A percentile compares a stretch with the other conserved stretches of the same genome.
Conservation (phyloP, 148 eudicot genomes). For the Dysphania ambrosioides region DNA sequence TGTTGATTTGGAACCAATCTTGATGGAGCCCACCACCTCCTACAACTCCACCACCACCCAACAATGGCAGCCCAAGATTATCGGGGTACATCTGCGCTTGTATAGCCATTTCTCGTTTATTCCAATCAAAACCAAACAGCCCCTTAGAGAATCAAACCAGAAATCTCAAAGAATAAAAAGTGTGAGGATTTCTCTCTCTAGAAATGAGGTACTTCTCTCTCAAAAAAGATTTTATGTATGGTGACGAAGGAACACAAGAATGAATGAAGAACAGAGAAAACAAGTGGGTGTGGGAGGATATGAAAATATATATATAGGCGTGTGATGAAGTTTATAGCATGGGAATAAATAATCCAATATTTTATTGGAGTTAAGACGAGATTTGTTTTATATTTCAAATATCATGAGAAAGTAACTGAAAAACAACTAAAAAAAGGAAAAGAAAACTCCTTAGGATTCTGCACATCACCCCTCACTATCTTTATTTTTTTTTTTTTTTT, state of each 20-base stretch:
- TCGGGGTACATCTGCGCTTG: slow-evolving; percentile 53
- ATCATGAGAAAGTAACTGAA: slow-evolving; percentile 17
- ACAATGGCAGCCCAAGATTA: slow-evolving; percentile 40
- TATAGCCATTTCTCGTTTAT: slow-evolving; percentile 44
- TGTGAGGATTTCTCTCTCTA: slow-evolving; percentile 1
- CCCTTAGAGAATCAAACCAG: no score
- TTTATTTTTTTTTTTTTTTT: neutral
- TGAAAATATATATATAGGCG: slow-evolving; percentile 27
- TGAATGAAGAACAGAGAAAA: slow-evolving; percentile 19
- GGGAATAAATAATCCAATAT: neutral
- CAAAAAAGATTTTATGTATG: neutral
- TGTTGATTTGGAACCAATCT: slow-evolving; percentile 20
- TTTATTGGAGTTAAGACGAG: neutral
- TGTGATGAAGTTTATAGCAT: slow-evolving; percentile 18
- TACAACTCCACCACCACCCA: slow-evolving; percentile 16
- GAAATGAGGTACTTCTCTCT: neutral
- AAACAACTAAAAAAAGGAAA: slow-evolving; percentile 24
- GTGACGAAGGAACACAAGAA: slow-evolving; percentile 11
- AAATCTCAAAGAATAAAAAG: slow-evolving; percentile 5
- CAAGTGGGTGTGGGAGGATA: neutral
- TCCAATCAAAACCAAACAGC: no score
- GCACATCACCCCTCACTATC: slow-evolving; percentile 13
- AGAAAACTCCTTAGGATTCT: slow-evolving; percentile 5
- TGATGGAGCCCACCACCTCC: slow-evolving; percentile 15
- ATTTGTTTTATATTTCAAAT: slow-evolving; percentile 4